These are phyloP conservation scores for Scedosporium dehoogii DNA, from an alignment of 2,329 filamentous ascomycete species.

Conservation along the genomic window DNA sequence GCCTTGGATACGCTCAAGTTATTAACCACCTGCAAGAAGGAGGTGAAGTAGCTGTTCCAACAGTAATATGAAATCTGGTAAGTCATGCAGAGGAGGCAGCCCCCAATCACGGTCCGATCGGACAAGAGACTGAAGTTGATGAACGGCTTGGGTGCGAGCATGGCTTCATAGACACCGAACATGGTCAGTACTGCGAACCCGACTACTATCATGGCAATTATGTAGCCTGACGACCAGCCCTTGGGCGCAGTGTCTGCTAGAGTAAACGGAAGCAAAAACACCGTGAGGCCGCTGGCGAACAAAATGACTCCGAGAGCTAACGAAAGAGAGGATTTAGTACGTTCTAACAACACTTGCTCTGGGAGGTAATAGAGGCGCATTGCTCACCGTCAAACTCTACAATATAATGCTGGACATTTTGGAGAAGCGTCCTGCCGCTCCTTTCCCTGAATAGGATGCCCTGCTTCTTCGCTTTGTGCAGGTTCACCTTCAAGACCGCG, in stretches of 20 bases:
- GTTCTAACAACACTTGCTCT: neutral
- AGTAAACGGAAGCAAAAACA: constrained; percentile 60
- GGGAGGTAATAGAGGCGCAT: neutral
- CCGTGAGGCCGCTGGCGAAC: constrained; percentile 46
- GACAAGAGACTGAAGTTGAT: constrained; percentile 22
- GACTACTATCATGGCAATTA: constrained; percentile 30
- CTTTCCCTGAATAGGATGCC: constrained; percentile 30
- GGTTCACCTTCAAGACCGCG: constrained; percentile 44
- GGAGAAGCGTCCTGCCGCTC: constrained; percentile 33
- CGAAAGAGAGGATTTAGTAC: neutral
- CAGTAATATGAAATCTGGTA: constrained; percentile 32
- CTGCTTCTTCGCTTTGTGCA: constrained; percentile 41
- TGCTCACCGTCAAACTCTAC: constrained; percentile 43
- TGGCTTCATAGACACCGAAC: constrained; percentile 29
- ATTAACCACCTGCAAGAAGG: constrained; percentile 28
- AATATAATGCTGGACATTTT: constrained; percentile 23
- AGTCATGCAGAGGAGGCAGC: constrained; percentile 25
- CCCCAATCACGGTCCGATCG: constrained; percentile 27
- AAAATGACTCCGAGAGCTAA: constrained; percentile 52
- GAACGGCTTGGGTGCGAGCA: constrained; percentile 28
- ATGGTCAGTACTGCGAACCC: constrained; percentile 24
- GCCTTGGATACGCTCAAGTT: constrained; percentile 22
- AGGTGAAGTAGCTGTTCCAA: constrained; percentile 29
- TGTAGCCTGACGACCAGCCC: constrained; percentile 29
- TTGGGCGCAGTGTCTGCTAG: constrained; percentile 34